A percentile compares a stretch with the other conserved stretches of the same genome.
phyloP scores from a whole-genome alignment of 768 basidiomycete genomes.

The Crucibulum laeve region DNA sequence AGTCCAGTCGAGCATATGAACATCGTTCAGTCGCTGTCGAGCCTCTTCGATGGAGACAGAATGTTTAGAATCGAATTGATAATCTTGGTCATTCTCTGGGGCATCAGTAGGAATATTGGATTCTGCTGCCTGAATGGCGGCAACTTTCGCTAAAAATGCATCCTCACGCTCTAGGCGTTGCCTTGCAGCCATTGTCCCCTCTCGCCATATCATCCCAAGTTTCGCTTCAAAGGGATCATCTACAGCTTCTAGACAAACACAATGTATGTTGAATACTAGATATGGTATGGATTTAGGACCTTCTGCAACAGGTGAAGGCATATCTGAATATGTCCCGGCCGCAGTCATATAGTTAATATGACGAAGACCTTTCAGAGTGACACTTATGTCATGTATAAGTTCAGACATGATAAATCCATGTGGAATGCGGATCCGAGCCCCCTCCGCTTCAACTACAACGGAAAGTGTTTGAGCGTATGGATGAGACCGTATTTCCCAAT shows the following conservation, averaged over 20 bases:
- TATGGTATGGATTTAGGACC: slow-evolving; percentile 68
- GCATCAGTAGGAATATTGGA: slow-evolving; percentile 19
- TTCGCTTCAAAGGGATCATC: slow-evolving; percentile 84
- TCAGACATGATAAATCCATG: slow-evolving; percentile 72
- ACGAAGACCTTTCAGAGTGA: slow-evolving; percentile 69
- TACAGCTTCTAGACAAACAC: slow-evolving; percentile 68
- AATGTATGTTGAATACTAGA: slow-evolving; percentile 52
- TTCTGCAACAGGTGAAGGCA: slow-evolving; percentile 66
- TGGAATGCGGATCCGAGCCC: slow-evolving; percentile 74
- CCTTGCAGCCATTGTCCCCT: slow-evolving; percentile 68
- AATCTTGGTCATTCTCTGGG: slow-evolving; percentile 38
- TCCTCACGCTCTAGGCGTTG: slow-evolving; percentile 71
- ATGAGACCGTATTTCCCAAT: slow-evolving; percentile 40
- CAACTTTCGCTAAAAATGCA: slow-evolving; percentile 76
- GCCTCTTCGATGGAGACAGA: slow-evolving; percentile 73
- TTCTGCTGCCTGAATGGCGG: slow-evolving; percentile 50
- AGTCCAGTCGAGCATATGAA: slow-evolving; percentile 74
- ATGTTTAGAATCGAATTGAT: slow-evolving; percentile 60
- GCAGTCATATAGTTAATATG: slow-evolving; percentile 60
- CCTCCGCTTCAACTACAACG: slow-evolving; percentile 55
- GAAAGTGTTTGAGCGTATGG: slow-evolving; percentile 23
- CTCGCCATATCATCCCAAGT: slow-evolving; percentile 69
- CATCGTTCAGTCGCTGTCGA: slow-evolving; percentile 56
- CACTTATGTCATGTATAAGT: slow-evolving; percentile 64
- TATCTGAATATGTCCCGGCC: slow-evolving; percentile 44